Evolutionary conservation across 2,329 filamentous ascomycete genomes (phyloP), one percentile per base, ranked within the genome.

Genomic region (Ophiostoma novo-ulmi): DNA sequence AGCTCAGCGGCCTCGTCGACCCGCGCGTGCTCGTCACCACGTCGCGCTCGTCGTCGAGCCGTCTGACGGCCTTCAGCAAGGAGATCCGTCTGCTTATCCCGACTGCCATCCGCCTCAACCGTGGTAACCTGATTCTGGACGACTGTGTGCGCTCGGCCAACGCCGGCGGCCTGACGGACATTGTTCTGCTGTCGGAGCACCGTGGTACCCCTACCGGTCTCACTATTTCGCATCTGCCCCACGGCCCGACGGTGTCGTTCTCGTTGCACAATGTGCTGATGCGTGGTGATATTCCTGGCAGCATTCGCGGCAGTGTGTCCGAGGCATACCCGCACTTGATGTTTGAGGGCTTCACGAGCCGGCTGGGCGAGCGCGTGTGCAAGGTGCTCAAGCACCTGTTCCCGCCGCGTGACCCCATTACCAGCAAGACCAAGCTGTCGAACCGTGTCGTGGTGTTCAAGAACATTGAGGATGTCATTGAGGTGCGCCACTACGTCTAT

Each of bases 321-420:
- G 95, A 99, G 80, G 90, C 89, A 52, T 99, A 97, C 76, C 95
- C 95, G 0, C 94, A 98, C 77, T 84, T 99, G 2, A 92, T 99
- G 73, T 98, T 99, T 76, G 95, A 99, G 77, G 93, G 93, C 2
- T 98, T 99, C 81, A 91, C 86, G 5, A 93, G 91, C 6, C 87
- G 86, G 44, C 82, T 98, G 6, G 95, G 95, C 70, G 85, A 89
- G 76, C 87, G 95, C 22, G 89, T 97, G 20, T 91, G 93, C 69
- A 94, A 96, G 79, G 91, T 98, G 17, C 80, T 99, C 61, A 97
- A 98, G 80, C 94, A 99, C 75, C 82, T 97, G 2, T 99, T 97
- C 77, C 95, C 95, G 6, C 95, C 96, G 0, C 85, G 94, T 70
- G 94, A 97, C 76, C 85, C 88, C 0, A 85, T 88, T 44, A 92